These are phyloP conservation scores for Ricinus communis DNA, from an alignment of 345 rosid genomes.

Conservation along the genomic window DNA sequence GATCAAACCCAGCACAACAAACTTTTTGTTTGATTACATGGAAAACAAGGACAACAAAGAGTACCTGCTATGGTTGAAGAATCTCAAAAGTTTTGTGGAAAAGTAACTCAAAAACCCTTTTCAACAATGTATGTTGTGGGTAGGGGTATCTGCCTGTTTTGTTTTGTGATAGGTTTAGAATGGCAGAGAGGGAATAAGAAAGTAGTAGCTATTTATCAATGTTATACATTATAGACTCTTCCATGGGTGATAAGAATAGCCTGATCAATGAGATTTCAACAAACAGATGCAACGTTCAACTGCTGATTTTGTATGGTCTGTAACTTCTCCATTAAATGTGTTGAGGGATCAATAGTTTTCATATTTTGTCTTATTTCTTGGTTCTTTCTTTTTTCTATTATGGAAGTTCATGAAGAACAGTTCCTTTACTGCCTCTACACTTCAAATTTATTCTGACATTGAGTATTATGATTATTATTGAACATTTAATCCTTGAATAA, in stretches of 20 bases:
- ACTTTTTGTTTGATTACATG: conserved; percentile 49
- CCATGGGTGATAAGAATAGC: conserved; percentile 1
- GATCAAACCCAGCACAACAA: conserved; percentile 44
- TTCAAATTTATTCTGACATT: no score
- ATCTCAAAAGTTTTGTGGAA: conserved; percentile 50
- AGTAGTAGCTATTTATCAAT: neutral
- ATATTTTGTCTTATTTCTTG: no score
- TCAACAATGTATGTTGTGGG: neutral
- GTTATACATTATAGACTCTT: neutral
- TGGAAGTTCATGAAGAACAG: no score
- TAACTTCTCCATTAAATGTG: no score
- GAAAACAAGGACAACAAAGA: conserved; percentile 58
- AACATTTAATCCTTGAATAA: no score
- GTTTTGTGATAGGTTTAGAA: neutral
- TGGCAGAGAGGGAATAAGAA: neutral
- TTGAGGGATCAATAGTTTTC: no score
- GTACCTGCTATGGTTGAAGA: conserved; percentile 56
- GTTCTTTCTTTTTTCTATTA: no score
- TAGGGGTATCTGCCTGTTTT: neutral
- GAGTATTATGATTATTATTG: no score
- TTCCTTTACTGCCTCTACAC: no score
- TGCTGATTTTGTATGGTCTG: neutral
- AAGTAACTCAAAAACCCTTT: conserved; percentile 16
- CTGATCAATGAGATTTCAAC: neutral
- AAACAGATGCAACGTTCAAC: neutral